These are phyloP conservation scores for Ajuga chamaepitys DNA, from an alignment of 257 asterid species.

Conservation along the genomic window DNA sequence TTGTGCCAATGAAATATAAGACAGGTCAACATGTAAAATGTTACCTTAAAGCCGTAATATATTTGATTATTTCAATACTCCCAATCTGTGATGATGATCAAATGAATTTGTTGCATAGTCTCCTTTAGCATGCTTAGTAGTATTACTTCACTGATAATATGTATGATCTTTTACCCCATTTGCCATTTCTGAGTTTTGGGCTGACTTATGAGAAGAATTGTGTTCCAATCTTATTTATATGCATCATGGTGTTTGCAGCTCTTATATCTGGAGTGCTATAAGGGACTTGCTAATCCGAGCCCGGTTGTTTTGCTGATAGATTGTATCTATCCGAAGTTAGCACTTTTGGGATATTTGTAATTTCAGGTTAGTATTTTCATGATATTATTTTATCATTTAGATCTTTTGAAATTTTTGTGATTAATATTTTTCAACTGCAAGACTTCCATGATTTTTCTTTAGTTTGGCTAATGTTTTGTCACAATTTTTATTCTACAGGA, in stretches of 20 bases:
- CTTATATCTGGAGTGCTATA: conserved; percentile 71
- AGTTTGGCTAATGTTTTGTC: conserved; percentile 2
- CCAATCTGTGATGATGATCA: neutral
- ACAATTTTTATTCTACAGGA: conserved; percentile 36
- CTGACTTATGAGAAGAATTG: neutral
- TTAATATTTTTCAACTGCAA: neutral
- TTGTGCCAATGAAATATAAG: neutral
- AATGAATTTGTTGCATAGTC: neutral
- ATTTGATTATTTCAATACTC: neutral
- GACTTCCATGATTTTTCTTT: neutral
- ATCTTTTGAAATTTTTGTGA: neutral
- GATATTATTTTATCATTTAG: neutral
- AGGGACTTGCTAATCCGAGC: conserved; percentile 77
- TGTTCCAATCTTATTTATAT: conserved; percentile 8
- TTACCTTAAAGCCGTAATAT: neutral
- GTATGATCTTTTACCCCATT: neutral
- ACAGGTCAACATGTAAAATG: neutral
- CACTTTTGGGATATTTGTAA: conserved; percentile 78
- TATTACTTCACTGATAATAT: neutral
- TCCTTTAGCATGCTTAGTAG: neutral
- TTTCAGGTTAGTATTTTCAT: conserved; percentile 59
- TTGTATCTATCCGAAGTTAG: conserved; percentile 64
- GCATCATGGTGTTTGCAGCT: conserved; percentile 42
- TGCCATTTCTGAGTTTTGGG: neutral
- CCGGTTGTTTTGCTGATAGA: conserved; percentile 86